phyloP scores from a whole-genome alignment of 2,329 filamentous ascomycete genomes.

The Colletotrichum cuscutae region DNA sequence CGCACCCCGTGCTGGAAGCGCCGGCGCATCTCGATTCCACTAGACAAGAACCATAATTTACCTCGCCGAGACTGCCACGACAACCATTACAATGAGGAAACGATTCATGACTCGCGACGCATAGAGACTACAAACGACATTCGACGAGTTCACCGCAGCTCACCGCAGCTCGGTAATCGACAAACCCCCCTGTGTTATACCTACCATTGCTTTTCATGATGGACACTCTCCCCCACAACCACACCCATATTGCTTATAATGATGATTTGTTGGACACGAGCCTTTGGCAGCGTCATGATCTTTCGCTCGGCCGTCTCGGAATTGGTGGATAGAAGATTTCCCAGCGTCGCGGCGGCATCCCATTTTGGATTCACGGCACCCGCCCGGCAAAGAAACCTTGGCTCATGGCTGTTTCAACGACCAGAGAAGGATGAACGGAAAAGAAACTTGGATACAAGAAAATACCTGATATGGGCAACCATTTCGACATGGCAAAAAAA shows the following conservation, averaged over 20 bases:
- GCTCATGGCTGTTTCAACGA: slow-evolving; percentile 41
- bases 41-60: slow-evolving; percentile 27
- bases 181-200: slow-evolving; percentile 31
- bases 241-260: slow-evolving; percentile 50
- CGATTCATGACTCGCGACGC: slow-evolving; percentile 38
- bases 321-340: slow-evolving; percentile 49
- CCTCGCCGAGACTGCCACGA: slow-evolving; percentile 31
- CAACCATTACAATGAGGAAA: slow-evolving; percentile 32
- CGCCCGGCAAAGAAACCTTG: slow-evolving; percentile 29
- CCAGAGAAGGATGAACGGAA: slow-evolving; percentile 48
- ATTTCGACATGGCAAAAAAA: slow-evolving; percentile 48
- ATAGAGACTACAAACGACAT: slow-evolving; percentile 49
- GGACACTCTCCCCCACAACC: slow-evolving; percentile 17
- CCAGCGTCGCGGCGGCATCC: slow-evolving; percentile 35
- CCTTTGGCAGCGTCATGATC: slow-evolving; percentile 35
- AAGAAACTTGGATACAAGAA: slow-evolving; percentile 53
- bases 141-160: slow-evolving; percentile 32
- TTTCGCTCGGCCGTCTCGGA: slow-evolving; percentile 34
- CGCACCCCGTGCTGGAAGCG: slow-evolving; percentile 50
- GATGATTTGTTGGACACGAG: slow-evolving; percentile 42
- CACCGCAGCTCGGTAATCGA: slow-evolving; percentile 31
- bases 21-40: slow-evolving; percentile 33
- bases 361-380: slow-evolving; percentile 24
- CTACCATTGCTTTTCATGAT: slow-evolving; percentile 35
- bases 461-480: slow-evolving; percentile 53